Conservation (phyloP, 2,329 filamentous ascomycete species). For the Aspergillus eucalypticola region DNA sequence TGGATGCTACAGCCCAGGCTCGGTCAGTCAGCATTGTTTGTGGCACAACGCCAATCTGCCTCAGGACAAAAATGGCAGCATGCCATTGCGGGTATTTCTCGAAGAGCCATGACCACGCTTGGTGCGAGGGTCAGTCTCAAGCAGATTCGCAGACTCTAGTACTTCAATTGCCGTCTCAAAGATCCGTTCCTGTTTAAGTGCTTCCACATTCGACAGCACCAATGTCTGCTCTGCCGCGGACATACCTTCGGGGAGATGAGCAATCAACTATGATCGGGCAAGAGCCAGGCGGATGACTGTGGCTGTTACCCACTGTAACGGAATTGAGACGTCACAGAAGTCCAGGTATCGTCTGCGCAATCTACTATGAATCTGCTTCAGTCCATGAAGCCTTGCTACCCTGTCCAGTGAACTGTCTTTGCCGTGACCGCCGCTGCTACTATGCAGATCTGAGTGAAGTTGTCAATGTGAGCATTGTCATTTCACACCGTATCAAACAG, state of each 20-base stretch:
- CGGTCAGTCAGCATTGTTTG: constrained; percentile 46
- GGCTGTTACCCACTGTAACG: constrained; percentile 26
- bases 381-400: constrained; percentile 44
- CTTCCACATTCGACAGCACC: rapidly evolving
- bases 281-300: background rate
- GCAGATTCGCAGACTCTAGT: background rate
- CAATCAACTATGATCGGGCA: background rate
- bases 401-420: constrained; percentile 23
- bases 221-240: too few species aligned
- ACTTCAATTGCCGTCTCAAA: background rate
- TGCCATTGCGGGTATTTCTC: background rate
- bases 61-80: constrained; percentile 60
- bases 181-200: constrained; percentile 26
- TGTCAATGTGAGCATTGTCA: constrained; percentile 46
- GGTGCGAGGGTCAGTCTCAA: background rate
- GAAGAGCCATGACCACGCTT: background rate
- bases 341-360: constrained; percentile 46
- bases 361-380: constrained; percentile 35
- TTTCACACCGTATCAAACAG: constrained; percentile 54
- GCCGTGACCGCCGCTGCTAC: constrained; percentile 11
- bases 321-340: constrained; percentile 55
- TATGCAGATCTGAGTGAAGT: background rate
- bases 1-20: background rate
- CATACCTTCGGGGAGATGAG: background rate
- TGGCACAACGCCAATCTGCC: constrained; percentile 59